Evolutionary conservation across 257 asterid genomes (phyloP), one percentile per base, ranked within the genome.

Genomic region (Leptodermis oblonga): DNA sequence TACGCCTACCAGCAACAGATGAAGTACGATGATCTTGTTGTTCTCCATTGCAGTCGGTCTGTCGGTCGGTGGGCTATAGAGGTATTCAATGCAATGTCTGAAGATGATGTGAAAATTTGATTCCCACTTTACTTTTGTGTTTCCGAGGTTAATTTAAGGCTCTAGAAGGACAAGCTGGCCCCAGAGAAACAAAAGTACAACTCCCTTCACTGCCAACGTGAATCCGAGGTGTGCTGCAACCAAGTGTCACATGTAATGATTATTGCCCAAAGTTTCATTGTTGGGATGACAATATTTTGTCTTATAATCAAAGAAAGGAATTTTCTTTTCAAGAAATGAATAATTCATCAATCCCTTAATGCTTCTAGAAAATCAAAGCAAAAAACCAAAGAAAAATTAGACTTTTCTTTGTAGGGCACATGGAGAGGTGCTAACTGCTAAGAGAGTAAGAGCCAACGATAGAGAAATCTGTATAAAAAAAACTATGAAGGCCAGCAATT

Each of bases 51-150:
- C 30, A 18, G 42, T n/a, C n/a, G n/a, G n/a, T n/a, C n/a, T n/a
- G n/a, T n/a, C n/a, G n/a, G 48, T 42, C 15, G 72, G 61, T 18
- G 41, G 49, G 51, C 51, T 36, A 23, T 18, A 1, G 31, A 7
- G n/a, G n/a, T n/a, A n/a, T n/a, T n/a, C n/a, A 33, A 12, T 31
- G 5, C 22, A 26, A 45, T 54, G 55, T n/a, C 12, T 48, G 45
- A 62, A 62, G 75, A 71, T 33, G 49, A 71, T 62, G 49, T 65
- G 54, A 65, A 65, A 41, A 10, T 7, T 28, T 49, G n/a, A 18
- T 28, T 22, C 51, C 34, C 26, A 17, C n/a, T 9, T 36, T 22
- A 11, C n/a, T n/a, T n/a, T n/a, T 69, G 5, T 36, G 0, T 54
- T 17, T 13, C 23, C 65, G 15, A 55, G 25, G n/a, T 55, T 60